These are phyloP conservation scores for Bolboschoenus planiculmis DNA, from an alignment of 176 grass and related monocot genomes.

Conservation along the genomic window DNA sequence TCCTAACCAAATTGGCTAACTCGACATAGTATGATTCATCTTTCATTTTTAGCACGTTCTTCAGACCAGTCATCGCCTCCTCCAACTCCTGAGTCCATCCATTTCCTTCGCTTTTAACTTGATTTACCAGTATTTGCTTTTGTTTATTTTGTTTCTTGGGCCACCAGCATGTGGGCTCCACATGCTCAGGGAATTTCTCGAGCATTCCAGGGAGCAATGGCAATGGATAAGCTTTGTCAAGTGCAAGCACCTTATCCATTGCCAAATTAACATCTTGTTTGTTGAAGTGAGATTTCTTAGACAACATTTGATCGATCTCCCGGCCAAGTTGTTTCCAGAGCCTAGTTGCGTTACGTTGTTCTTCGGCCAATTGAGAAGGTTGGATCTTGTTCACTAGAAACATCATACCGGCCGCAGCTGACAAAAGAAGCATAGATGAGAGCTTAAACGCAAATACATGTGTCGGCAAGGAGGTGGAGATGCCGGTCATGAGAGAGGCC, in stretches of 20 bases:
- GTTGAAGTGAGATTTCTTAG: neutral
- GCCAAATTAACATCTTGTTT: constrained; percentile 11
- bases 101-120: neutral
- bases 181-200: constrained; percentile 28
- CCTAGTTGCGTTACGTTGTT: constrained; percentile 26
- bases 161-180: constrained; percentile 36
- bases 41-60: constrained; percentile 22
- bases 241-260: constrained; percentile 22
- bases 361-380: constrained; percentile 31
- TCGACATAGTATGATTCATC: constrained; percentile 17
- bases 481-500: constrained; percentile 22
- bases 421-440: constrained; percentile 26
- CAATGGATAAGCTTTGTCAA: constrained; percentile 34
- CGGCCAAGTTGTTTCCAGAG: constrained; percentile 27
- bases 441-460: constrained; percentile 16
- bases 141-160: constrained; percentile 4
- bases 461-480: neutral
- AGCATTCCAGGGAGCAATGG: constrained; percentile 31
- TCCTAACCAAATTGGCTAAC: neutral
- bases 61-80: constrained; percentile 24
- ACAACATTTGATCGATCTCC: neutral
- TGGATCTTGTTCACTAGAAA: constrained; percentile 29
- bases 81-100: constrained; percentile 33
- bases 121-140: neutral
- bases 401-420: constrained; percentile 21